These are phyloP conservation scores for Pseudogymnoascus sp. DNA, from an alignment of 2,329 filamentous ascomycete genomes.

Conservation along the genomic window DNA sequence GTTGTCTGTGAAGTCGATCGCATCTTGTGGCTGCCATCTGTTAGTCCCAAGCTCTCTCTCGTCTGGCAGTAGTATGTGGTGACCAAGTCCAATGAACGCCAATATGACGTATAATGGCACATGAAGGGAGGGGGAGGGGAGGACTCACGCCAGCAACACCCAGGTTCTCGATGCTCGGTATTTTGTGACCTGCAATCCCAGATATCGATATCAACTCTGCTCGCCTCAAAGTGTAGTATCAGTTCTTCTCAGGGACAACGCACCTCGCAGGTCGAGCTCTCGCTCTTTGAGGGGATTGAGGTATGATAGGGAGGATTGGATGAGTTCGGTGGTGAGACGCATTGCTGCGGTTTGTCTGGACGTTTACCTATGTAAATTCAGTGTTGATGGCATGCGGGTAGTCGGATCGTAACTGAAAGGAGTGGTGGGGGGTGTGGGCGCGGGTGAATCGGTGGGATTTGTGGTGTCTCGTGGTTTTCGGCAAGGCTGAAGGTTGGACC, in stretches of 20 bases:
- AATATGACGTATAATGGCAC: constrained; percentile 1
- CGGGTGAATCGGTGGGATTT: background rate
- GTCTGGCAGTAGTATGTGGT: background rate
- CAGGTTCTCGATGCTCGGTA: constrained; percentile 94
- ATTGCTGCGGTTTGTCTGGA: constrained; percentile 42
- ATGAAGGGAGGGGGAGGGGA: constrained; percentile 9
- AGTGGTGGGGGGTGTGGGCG: background rate
- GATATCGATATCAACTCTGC: constrained; percentile 73
- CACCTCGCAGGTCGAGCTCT: constrained; percentile 98
- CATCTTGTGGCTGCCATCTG: constrained; percentile 69
- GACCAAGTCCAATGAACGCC: background rate
- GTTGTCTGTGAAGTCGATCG: constrained; percentile 98
- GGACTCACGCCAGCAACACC: constrained; percentile 79
- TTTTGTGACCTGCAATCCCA: constrained; percentile 79
- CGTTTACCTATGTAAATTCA: constrained; percentile 4
- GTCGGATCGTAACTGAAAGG: background rate
- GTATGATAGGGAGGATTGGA: constrained; percentile 91
- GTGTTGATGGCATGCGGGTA: background rate
- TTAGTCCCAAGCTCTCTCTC: constrained; percentile 7
- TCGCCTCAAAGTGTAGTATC: constrained; percentile 76
- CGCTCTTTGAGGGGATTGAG: constrained; percentile 98
- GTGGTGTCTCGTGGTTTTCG: constrained; percentile 7
- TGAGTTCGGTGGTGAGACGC: constrained; percentile 93
- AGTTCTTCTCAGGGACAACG: constrained; percentile 79
- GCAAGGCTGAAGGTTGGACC: constrained; percentile 10